Evolutionary conservation across 176 grass and related monocot species (phyloP).

Genomic region (Cymbopogon citratus): DNA sequence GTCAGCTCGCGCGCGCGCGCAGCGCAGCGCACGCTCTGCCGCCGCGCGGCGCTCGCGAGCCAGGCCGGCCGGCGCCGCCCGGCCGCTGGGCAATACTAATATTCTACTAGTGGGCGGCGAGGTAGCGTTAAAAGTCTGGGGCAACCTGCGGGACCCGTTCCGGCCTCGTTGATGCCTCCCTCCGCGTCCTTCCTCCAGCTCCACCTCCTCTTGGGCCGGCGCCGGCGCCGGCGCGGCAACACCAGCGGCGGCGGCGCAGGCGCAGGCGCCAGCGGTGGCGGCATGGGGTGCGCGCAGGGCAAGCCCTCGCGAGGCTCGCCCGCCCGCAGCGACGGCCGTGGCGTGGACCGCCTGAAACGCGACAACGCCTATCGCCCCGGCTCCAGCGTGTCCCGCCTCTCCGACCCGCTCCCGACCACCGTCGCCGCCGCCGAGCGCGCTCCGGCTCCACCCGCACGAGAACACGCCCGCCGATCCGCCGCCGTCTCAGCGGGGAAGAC

Average conservation of each 20-base stretch:
- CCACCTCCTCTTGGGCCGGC: neutral
- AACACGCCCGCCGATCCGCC: neutral
- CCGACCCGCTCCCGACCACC: slow-evolving; percentile 11
- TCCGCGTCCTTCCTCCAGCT: slow-evolving; percentile 10
- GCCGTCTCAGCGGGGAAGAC: neutral
- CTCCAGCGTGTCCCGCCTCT: neutral
- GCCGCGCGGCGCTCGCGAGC: neutral
- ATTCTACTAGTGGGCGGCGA: neutral
- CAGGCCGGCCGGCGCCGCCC: neutral
- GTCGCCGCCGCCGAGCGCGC: neutral
- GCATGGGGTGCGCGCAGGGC: slow-evolving; percentile 59
- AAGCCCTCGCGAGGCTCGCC: slow-evolving; percentile 48
- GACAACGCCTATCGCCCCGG: slow-evolving; percentile 21
- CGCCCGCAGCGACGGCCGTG: slow-evolving; percentile 23
- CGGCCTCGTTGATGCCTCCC: slow-evolving; percentile 43
- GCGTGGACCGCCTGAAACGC: slow-evolving; percentile 34
- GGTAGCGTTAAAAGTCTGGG: slow-evolving; percentile 14
- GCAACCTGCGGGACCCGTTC: neutral
- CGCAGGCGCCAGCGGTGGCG: neutral
- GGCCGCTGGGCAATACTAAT: neutral
- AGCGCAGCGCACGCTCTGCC: neutral
- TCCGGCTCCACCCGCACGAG: neutral
- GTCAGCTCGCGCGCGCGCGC: neutral
- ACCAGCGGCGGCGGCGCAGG: neutral
- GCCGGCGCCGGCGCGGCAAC: neutral